Percentiles rank a stretch among this genome's conserved stretches.
Conservation (phyloP, 257 asterid genomes). For the Solanum piurae region DNA sequence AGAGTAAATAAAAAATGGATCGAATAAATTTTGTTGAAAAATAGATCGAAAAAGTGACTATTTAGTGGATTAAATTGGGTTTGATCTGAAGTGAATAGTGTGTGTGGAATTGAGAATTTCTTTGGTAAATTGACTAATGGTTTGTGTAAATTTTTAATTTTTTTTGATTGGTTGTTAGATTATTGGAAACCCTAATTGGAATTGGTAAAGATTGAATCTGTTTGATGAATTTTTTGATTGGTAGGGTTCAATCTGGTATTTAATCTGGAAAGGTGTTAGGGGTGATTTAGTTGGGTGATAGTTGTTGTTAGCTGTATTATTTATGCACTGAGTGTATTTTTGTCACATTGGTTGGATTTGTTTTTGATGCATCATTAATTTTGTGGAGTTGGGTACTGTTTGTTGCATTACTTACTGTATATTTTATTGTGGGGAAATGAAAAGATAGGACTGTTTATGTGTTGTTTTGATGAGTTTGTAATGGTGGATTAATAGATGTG, state of each 20-base stretch:
- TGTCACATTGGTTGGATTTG: slow-evolving; percentile 1
- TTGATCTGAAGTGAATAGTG: background rate
- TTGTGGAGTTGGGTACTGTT: background rate
- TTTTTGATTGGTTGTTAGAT: background rate
- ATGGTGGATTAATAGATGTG: background rate
- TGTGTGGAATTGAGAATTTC: background rate
- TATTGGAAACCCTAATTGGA: background rate
- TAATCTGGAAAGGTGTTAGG: background rate
- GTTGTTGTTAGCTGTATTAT: background rate
- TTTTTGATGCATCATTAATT: background rate
- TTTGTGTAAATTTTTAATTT: background rate
- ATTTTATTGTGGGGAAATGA: background rate
- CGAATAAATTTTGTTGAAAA: background rate
- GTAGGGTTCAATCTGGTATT: background rate
- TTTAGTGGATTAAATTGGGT: background rate
- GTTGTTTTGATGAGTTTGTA: background rate
- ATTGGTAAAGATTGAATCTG: background rate
- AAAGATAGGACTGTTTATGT: background rate
- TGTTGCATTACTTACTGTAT: background rate
- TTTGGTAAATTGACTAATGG: background rate
- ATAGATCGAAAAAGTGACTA: background rate
- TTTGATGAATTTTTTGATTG: background rate
- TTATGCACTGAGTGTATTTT: background rate
- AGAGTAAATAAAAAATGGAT: background rate
- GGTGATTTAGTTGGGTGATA: background rate